Percentiles rank a stretch among this genome's conserved stretches.
Evolutionary conservation across 78 protist genomes (phyloP).

Genomic region (Tieghemostelium lacteum): DNA sequence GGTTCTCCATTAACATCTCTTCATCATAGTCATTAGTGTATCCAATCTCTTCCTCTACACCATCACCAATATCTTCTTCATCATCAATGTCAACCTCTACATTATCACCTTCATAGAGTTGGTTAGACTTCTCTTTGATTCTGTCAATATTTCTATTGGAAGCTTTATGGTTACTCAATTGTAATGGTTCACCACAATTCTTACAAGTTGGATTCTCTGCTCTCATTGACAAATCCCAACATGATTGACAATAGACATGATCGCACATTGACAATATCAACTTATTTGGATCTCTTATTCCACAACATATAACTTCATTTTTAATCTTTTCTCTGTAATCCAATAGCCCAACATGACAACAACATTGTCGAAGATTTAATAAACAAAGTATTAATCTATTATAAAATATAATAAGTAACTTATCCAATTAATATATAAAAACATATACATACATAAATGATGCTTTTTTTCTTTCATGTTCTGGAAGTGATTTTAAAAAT

Average conservation of each 20-base stretch:
- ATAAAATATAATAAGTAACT: background rate
- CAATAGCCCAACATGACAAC: constrained; percentile 80
- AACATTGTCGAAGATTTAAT: constrained; percentile 85
- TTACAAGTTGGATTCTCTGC: background rate
- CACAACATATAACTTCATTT: background rate
- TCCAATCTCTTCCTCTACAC: background rate
- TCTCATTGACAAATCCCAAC: background rate
- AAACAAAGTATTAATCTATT: no score
- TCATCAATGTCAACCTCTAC: background rate
- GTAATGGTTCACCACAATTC: background rate
- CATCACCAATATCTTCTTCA: background rate
- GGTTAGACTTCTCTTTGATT: background rate
- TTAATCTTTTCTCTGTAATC: background rate
- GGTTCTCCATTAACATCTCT: no score
- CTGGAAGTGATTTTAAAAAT: no score
- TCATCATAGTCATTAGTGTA: no score
- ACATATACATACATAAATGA: background rate
- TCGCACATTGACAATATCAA: background rate
- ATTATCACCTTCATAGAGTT: background rate
- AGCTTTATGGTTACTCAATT: background rate
- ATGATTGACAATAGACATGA: constrained; percentile 1
- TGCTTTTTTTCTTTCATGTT: no score
- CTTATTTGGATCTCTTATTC: background rate
- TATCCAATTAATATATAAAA: no score
- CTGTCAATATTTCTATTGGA: constrained; percentile 2